Percentiles rank a stretch among this genome's conserved stretches.
These are phyloP conservation scores for Myriosclerotinia scirpicola DNA, from an alignment of 2,329 filamentous ascomycete species.

Conservation along the genomic window DNA sequence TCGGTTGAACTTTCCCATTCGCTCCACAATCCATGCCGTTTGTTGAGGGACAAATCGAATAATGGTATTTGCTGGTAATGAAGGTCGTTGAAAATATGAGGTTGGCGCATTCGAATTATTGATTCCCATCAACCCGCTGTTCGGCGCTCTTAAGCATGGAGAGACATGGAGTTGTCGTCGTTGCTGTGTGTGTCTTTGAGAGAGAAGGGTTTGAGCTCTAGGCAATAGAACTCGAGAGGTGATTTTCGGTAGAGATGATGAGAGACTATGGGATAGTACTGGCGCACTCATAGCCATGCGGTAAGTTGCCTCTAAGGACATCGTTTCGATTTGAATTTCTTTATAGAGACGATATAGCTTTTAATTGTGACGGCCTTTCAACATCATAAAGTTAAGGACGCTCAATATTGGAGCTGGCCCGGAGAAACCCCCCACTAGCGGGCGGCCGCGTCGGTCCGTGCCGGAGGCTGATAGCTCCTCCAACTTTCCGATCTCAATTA, in stretches of 20 bases:
- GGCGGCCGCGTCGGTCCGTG: slow-evolving; percentile 9
- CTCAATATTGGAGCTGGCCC: background rate
- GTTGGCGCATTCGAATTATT: slow-evolving; percentile 51
- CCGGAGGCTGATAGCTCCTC: background rate
- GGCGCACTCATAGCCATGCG: slow-evolving; percentile 32
- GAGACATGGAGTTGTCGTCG: slow-evolving; percentile 36
- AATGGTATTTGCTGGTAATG: slow-evolving; percentile 87
- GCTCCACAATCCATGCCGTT: slow-evolving; percentile 98
- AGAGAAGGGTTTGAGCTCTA: slow-evolving; percentile 30
- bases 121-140: slow-evolving; percentile 37
- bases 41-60: slow-evolving; percentile 98
- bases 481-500: background rate
- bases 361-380: slow-evolving; percentile 8
- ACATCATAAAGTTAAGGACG: background rate
- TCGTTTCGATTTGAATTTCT: slow-evolving; percentile 19
- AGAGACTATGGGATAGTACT: slow-evolving; percentile 30
- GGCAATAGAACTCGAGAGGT: slow-evolving; percentile 28
- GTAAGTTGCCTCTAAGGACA: slow-evolving; percentile 34
- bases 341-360: background rate
- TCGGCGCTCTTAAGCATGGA: slow-evolving; percentile 33
- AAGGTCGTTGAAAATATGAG: slow-evolving; percentile 76
- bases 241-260: slow-evolving; percentile 25
- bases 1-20: slow-evolving; percentile 96
- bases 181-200: slow-evolving; percentile 32
- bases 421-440: slow-evolving; percentile 15